A percentile compares a stretch with the other conserved stretches of the same genome.
phyloP scores from a whole-genome alignment of 192 early-diverging fungal genomes.

The Jimgerdemannia lactiflua region DNA sequence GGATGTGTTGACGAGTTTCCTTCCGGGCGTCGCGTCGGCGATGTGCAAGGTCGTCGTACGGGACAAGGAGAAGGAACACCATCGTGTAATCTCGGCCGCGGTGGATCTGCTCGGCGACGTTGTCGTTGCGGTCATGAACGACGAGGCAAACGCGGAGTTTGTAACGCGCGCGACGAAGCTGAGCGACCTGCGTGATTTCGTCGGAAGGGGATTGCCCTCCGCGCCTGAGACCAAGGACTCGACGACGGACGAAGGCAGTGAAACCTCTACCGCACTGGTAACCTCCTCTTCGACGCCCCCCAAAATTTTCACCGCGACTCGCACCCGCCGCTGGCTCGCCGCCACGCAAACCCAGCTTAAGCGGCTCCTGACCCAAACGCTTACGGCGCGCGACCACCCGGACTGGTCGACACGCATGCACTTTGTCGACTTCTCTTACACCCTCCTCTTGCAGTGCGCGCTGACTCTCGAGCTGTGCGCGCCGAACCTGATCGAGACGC shows the following conservation, averaged over 20 bases:
- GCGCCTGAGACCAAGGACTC: not conserved
- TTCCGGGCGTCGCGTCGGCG: constrained; percentile 33
- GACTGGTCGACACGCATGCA: constrained; percentile 29
- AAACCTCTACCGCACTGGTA: not conserved
- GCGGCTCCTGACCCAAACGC: constrained; percentile 17
- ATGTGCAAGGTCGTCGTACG: constrained; percentile 24
- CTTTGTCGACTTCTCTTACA: constrained; percentile 30
- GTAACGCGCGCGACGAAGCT: constrained; percentile 6
- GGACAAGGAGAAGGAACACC: constrained; percentile 36
- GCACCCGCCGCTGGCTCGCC: constrained; percentile 26
- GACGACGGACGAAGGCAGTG: not conserved
- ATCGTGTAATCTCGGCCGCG: constrained; percentile 20
- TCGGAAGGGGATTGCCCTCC: not conserved
- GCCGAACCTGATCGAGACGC: constrained; percentile 23
- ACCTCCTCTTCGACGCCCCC: not conserved
- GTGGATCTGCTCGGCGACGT: constrained; percentile 26
- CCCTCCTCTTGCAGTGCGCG: constrained; percentile 25
- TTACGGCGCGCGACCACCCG: constrained; percentile 30
- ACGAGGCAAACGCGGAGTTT: constrained; percentile 17
- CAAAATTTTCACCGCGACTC: not conserved
- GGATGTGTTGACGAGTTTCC: constrained; percentile 17
- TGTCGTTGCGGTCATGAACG: constrained; percentile 23
- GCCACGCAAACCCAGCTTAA: constrained; percentile 20
- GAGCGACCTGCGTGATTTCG: constrained; percentile 6
- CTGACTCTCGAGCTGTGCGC: constrained; percentile 27